A percentile compares a stretch with the other conserved stretches of the same genome.
Conservation (phyloP, 2,329 filamentous ascomycete species). For the Botrytis tulipae region DNA sequence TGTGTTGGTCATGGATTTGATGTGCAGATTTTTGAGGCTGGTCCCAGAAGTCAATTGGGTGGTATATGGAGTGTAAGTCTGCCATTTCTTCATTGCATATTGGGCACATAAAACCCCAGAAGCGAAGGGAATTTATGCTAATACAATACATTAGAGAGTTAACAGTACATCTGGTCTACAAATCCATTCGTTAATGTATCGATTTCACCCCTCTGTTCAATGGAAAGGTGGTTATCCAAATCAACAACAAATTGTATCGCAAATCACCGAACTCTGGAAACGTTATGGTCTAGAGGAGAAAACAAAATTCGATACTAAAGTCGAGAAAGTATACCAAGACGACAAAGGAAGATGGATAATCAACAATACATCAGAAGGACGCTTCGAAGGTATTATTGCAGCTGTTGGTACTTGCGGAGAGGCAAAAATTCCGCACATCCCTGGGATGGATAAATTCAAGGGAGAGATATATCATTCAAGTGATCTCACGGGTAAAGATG, state of each 20-base stretch:
- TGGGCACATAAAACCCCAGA: not conserved
- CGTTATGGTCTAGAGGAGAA: conserved; percentile 67
- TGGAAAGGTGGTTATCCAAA: conserved; percentile 77
- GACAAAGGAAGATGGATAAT: conserved; percentile 71
- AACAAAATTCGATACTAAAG: conserved; percentile 69
- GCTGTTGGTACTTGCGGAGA: conserved; percentile 80
- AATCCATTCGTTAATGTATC: conserved; percentile 84
- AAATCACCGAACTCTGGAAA: conserved; percentile 72
- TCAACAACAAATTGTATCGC: conserved; percentile 69
- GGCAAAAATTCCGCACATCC: conserved; percentile 68
- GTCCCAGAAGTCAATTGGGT: conserved; percentile 62
- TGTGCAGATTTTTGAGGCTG: conserved; percentile 74
- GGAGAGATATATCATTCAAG: conserved; percentile 75
- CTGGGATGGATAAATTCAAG: conserved; percentile 69
- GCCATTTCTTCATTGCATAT: not conserved
- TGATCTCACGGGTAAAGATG: conserved; percentile 68
- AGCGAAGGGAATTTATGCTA: not conserved
- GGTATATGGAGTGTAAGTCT: conserved; percentile 74
- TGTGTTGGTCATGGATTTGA: conserved; percentile 85
- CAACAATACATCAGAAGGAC: conserved; percentile 67
- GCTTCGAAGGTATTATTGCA: conserved; percentile 75
- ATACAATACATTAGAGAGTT: conserved; percentile 53
- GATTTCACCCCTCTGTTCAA: conserved; percentile 76
- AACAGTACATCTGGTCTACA: conserved; percentile 81
- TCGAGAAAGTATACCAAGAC: conserved; percentile 69